A percentile compares a stretch with the other conserved stretches of the same genome.
phyloP scores from a whole-genome alignment of 2,329 filamentous ascomycete genomes.

The Colletotrichum euphorbiae region DNA sequence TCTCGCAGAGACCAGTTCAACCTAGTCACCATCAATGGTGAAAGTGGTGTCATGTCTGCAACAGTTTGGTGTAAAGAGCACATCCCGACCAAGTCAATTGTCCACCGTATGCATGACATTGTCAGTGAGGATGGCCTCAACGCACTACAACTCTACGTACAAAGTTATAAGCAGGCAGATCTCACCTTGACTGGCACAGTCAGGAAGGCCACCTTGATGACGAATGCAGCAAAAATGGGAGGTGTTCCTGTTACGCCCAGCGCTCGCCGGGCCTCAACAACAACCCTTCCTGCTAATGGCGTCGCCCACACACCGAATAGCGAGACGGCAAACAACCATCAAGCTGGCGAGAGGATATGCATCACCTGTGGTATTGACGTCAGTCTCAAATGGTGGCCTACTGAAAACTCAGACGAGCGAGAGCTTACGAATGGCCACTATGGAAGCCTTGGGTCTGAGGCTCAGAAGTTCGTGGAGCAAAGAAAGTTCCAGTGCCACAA shows the following conservation, averaged over 20 bases:
- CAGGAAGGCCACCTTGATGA: conserved; percentile 86
- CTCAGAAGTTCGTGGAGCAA: conserved; percentile 69
- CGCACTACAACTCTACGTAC: conserved; percentile 86
- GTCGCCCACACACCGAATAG: conserved; percentile 25
- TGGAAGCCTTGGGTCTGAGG: conserved; percentile 64
- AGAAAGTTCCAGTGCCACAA: conserved; percentile 80
- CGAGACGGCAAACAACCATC: conserved; percentile 38
- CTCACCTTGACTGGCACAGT: conserved; percentile 90
- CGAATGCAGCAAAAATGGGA: conserved; percentile 69
- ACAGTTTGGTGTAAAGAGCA: conserved; percentile 94
- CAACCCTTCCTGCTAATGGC: conserved; percentile 50
- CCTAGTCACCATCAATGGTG: conserved; percentile 83
- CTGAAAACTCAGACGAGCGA: conserved; percentile 64
- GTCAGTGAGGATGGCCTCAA: conserved; percentile 79
- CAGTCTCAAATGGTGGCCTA: conserved; percentile 79
- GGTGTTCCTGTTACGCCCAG: conserved; percentile 48
- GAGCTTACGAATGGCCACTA: conserved; percentile 64
- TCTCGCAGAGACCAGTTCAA: conserved; percentile 84
- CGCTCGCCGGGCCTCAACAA: conserved; percentile 68
- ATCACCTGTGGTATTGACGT: conserved; percentile 75
- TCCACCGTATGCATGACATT: conserved; percentile 83
- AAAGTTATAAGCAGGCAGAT: conserved; percentile 95
- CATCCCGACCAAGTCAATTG: conserved; percentile 73
- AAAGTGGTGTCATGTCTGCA: conserved; percentile 86
- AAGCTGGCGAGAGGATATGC: conserved; percentile 67